Evolutionary conservation across 345 rosid species (phyloP).

Genomic region (Arabis alpina): DNA sequence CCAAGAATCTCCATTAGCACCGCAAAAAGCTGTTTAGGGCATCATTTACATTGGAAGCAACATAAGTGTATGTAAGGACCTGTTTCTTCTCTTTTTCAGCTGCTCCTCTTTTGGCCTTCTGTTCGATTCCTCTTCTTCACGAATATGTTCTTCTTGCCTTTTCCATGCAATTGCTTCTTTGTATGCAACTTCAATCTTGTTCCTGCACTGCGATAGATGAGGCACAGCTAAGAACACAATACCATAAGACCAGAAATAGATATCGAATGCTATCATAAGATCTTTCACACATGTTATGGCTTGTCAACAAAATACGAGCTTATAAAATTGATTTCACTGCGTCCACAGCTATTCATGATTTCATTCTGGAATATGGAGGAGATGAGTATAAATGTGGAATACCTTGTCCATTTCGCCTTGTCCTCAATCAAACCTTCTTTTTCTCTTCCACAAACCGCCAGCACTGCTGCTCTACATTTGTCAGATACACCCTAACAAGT

Average conservation of each 20-base stretch:
- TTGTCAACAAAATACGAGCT: slow-evolving; percentile 18
- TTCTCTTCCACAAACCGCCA: slow-evolving; percentile 87
- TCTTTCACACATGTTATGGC: slow-evolving; percentile 14
- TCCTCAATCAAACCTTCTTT: slow-evolving; percentile 73
- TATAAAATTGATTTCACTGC: background rate
- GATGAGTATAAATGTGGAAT: slow-evolving; percentile 30
- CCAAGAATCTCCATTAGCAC: slow-evolving; percentile 29
- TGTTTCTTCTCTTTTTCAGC: slow-evolving; percentile 80
- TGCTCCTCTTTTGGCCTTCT: slow-evolving; percentile 74
- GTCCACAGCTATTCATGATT: background rate
- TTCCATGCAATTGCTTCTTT: slow-evolving; percentile 93
- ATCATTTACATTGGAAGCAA: slow-evolving; percentile 2
- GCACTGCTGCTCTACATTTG: slow-evolving; percentile 86
- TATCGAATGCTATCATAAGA: slow-evolving; percentile 26
- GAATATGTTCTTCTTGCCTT: slow-evolving; percentile 95
- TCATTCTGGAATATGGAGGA: slow-evolving; percentile 19
- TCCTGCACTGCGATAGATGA: slow-evolving; percentile 53
- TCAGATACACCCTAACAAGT: slow-evolving; percentile 87
- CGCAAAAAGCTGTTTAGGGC: background rate
- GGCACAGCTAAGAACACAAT: slow-evolving; percentile 30
- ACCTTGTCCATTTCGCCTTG: slow-evolving; percentile 92
- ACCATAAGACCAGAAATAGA: slow-evolving; percentile 28
- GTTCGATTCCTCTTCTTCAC: slow-evolving; percentile 94
- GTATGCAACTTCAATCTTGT: slow-evolving; percentile 86
- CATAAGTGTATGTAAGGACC: slow-evolving; percentile 49